phyloP scores from a whole-genome alignment of 2,329 filamentous ascomycete species.

The Phaeosphaeriaceae sp. region DNA sequence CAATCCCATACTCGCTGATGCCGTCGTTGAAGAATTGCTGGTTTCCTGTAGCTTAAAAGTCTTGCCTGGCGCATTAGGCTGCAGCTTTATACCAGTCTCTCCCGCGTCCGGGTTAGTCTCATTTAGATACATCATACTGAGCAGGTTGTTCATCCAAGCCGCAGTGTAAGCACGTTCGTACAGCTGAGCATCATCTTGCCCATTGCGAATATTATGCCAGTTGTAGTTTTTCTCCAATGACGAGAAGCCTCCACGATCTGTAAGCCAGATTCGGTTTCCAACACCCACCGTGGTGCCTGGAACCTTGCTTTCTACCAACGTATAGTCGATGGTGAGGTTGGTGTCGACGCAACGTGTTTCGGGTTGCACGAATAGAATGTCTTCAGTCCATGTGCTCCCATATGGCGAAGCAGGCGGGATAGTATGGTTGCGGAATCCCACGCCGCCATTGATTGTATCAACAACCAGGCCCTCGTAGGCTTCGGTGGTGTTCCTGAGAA shows the following conservation, averaged over 20 bases:
- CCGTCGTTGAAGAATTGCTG: background rate
- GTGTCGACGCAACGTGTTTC: conserved; percentile 54
- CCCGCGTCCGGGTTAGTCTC: conserved; percentile 33
- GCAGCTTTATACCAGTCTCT: background rate
- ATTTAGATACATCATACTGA: conserved; percentile 51
- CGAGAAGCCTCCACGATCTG: conserved; percentile 54
- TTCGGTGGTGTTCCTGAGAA: conserved; percentile 42
- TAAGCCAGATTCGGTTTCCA: conserved; percentile 36
- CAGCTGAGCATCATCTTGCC: conserved; percentile 49
- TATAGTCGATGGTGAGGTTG: conserved; percentile 54
- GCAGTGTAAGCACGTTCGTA: conserved; percentile 52
- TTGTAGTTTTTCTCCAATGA: conserved; percentile 49
- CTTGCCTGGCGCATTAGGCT: background rate
- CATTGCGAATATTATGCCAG: conserved; percentile 32
- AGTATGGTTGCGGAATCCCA: conserved; percentile 58
- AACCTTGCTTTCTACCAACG: background rate
- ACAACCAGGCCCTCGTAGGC: conserved; percentile 55
- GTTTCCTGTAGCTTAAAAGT: background rate
- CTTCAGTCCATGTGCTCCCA: conserved; percentile 56
- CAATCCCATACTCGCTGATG: background rate
- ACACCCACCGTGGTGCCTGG: background rate
- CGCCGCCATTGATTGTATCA: conserved; percentile 50
- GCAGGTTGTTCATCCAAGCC: conserved; percentile 53
- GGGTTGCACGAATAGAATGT: conserved; percentile 58
- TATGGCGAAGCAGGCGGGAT: conserved; percentile 40